phyloP scores from a whole-genome alignment of 352 stramenopile genomes.

The Pelagophyceae sp. region DNA sequence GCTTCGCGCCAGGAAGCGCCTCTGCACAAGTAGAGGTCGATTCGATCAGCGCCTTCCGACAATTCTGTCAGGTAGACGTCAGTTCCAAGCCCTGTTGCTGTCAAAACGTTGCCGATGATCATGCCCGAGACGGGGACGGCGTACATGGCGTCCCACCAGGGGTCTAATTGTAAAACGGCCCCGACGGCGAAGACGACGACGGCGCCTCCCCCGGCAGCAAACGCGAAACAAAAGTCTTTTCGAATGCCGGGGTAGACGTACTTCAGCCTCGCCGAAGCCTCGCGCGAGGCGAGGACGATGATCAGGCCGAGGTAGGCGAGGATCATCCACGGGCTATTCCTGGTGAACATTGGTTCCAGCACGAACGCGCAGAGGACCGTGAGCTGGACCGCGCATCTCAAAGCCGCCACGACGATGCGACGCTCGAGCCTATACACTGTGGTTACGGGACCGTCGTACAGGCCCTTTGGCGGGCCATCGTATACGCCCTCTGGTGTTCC shows the following conservation, averaged over 20 bases:
- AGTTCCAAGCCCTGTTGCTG: conserved; percentile 40
- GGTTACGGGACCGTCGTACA: not conserved
- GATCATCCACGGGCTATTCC: conserved; percentile 15
- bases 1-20: conserved; percentile 47
- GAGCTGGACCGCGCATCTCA: conserved; percentile 8
- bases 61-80: conserved; percentile 45
- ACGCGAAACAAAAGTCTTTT: not conserved
- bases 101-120: conserved; percentile 58
- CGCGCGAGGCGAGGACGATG: conserved; percentile 19
- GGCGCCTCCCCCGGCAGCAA: conserved; percentile 8
- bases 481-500: too few species aligned
- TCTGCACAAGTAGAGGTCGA: conserved; percentile 51
- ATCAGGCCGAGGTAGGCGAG: conserved; percentile 23
- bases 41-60: conserved; percentile 42
- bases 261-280: conserved; percentile 16
- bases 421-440: not conserved
- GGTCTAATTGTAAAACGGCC: conserved; percentile 41
- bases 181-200: conserved; percentile 43
- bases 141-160: conserved; percentile 50
- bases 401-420: not conserved
- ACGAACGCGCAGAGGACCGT: conserved; percentile 13
- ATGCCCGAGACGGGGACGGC: conserved; percentile 57
- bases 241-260: conserved; percentile 19
- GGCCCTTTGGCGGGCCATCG: too few species aligned
- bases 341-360: conserved; percentile 26